A percentile compares a stretch with the other conserved stretches of the same genome.
phyloP scores from a whole-genome alignment of 176 grass and related monocot species.

The Oryza meyeriana region DNA sequence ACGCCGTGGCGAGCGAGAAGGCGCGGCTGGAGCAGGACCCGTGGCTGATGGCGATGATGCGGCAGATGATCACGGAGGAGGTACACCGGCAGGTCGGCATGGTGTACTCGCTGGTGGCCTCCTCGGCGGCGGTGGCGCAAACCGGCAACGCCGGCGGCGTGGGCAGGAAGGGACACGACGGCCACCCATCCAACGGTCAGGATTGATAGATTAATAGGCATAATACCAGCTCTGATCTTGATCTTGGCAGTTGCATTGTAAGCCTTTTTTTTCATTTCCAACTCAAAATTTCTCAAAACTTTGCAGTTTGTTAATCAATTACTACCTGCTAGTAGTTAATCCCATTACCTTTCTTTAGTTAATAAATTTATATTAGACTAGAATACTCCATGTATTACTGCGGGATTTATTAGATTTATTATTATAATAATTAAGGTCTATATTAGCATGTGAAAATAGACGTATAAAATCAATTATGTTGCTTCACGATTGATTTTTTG shows the following conservation, averaged over 20 bases:
- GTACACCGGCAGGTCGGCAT: conserved; percentile 52
- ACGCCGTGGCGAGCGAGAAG: conserved; percentile 8
- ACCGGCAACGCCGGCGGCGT: neutral
- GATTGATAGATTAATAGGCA: neutral
- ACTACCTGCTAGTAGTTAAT: no score
- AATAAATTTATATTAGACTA: no score
- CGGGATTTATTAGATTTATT: no score
- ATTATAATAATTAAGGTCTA: no score
- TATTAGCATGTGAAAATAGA: no score
- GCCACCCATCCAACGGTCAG: neutral
- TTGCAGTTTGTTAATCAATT: no score
- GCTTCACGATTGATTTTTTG: no score
- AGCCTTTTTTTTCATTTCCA: no score
- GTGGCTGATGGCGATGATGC: conserved; percentile 31
- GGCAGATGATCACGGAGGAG: conserved; percentile 70
- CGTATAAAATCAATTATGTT: no score
- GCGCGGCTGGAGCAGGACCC: conserved; percentile 27
- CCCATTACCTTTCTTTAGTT: no score
- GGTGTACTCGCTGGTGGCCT: conserved; percentile 13
- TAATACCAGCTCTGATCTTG: neutral
- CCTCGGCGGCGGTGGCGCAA: conserved; percentile 15
- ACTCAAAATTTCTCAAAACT: no score
- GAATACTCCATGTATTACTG: no score
- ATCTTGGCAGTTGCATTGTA: neutral
- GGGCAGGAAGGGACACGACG: neutral